phyloP scores from a whole-genome alignment of 2,329 filamentous ascomycete species.

The Pseudogymnoascus sp. region DNA sequence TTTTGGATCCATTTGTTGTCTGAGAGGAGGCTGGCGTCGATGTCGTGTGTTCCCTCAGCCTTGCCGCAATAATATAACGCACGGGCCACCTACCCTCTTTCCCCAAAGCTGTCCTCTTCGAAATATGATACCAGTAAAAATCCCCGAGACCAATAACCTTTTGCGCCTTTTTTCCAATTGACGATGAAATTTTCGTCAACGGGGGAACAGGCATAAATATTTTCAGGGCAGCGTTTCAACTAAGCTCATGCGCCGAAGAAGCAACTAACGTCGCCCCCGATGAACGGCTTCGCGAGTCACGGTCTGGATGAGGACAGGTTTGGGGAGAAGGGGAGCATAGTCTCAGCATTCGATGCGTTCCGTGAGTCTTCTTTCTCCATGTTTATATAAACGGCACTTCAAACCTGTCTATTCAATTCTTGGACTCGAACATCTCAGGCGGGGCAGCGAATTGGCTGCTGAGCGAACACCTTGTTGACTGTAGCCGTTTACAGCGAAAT shows the following conservation, averaged over 20 bases:
- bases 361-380: slow-evolving; percentile 50
- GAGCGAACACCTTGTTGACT: neutral
- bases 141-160: neutral
- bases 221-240: slow-evolving; percentile 10
- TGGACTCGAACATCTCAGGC: neutral
- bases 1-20: neutral
- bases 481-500: slow-evolving; percentile 59
- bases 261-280: slow-evolving; percentile 15
- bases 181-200: neutral
- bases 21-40: neutral
- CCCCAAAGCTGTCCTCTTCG: slow-evolving; percentile 16
- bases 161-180: slow-evolving; percentile 5
- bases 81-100: slow-evolving; percentile 12
- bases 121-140: slow-evolving; percentile 4
- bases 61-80: neutral
- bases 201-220: neutral
- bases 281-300: slow-evolving; percentile 72
- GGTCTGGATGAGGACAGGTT: slow-evolving; percentile 72
- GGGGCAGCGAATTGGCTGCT: neutral
- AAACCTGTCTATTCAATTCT: neutral
- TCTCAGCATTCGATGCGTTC: slow-evolving; percentile 93
- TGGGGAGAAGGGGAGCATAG: slow-evolving; percentile 56
- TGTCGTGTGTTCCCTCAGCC: neutral
- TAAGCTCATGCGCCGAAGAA: slow-evolving; percentile 5
- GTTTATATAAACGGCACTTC: neutral